Evolutionary conservation across 2,329 filamentous ascomycete genomes (phyloP), one percentile per base, ranked within the genome.

Genomic region (Pestalotiopsis sp.): DNA sequence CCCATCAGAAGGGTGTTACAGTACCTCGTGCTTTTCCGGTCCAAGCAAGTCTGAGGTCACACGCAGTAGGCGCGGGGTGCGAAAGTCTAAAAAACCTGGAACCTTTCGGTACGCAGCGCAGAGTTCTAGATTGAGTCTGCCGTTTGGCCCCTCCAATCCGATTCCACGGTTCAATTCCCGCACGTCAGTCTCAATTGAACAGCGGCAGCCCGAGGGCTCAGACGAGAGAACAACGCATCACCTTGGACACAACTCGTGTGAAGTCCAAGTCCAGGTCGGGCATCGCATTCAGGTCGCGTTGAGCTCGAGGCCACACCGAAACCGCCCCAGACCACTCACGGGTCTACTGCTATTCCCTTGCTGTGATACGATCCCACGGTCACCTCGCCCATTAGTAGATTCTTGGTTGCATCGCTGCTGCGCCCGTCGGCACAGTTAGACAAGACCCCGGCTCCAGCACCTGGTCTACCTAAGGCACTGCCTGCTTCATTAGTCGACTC

Each of bases 31-130:
- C 67, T 69, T 64, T 36, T 58, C 62, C 49, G 64, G 31, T 41
- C 45, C 45, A 57, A 67, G 64, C 65, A 64, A 36, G 64, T 38
- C 59, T 62, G 68, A 69, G 68, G 66, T 69, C 68, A 68, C 66
- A 69, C 66, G 68, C 64, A 59, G 58, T 38, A 59, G 67, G 66
- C 66, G 68, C 68, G 68, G 62, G 68, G 68, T 67, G 64, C 41
- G 59, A 65, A 62, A 64, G 39, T 25, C 27, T 17, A 57, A 39
- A 63, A 57, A 59, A 58, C 27, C 31, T 66, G 45, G 64, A 66
- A 66, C 52, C 23, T 36, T 52, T 38, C 64, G 17, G 38, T 23
- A 57, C 64, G 57, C 25, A 23, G 36, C 31, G 39, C 27, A 23
- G 36, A 20, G 17, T 17, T n/a, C 38, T 39, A 64, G 36, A 49